Conservation (phyloP, 129 eudicot species). For the Chrysanthemum seticuspe region DNA sequence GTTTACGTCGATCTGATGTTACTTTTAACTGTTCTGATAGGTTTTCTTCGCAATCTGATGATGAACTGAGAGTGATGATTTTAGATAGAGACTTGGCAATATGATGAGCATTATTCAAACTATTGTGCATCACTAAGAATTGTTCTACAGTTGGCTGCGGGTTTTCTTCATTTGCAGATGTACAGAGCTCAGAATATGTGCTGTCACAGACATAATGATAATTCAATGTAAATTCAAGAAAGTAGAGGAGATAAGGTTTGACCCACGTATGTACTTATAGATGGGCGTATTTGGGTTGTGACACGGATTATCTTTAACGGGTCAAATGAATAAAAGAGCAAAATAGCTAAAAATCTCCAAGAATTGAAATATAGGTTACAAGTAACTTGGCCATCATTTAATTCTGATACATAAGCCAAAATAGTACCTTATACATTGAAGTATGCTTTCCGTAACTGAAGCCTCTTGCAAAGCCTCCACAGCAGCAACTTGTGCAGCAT, state of each 20-base stretch:
- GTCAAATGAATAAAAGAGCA: not conserved
- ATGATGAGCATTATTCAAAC: constrained; percentile 48
- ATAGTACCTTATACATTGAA: constrained; percentile 69
- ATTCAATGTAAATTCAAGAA: not conserved
- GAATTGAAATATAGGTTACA: not conserved
- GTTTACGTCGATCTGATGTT: constrained; percentile 53
- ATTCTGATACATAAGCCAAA: not conserved
- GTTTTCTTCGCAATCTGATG: constrained; percentile 54
- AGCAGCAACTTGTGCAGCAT: constrained; percentile 43
- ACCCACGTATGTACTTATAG: not conserved
- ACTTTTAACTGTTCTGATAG: constrained; percentile 49
- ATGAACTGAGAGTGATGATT: constrained; percentile 31
- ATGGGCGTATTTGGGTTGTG: no score
- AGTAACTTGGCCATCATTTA: not conserved
- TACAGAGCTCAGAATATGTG: constrained; percentile 63
- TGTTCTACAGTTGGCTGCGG: constrained; percentile 85
- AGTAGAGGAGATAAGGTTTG: not conserved
- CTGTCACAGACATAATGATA: constrained; percentile 34
- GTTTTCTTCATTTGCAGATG: constrained; percentile 72
- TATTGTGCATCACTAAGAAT: constrained; percentile 54
- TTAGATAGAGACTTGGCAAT: constrained; percentile 50
- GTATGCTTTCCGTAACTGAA: constrained; percentile 73
- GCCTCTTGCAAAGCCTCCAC: constrained; percentile 85
- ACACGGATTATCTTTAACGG: not conserved
- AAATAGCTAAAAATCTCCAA: not conserved